Evolutionary conservation across 768 basidiomycete species (phyloP).

Genomic region (Ephemerocybe angulata): DNA sequence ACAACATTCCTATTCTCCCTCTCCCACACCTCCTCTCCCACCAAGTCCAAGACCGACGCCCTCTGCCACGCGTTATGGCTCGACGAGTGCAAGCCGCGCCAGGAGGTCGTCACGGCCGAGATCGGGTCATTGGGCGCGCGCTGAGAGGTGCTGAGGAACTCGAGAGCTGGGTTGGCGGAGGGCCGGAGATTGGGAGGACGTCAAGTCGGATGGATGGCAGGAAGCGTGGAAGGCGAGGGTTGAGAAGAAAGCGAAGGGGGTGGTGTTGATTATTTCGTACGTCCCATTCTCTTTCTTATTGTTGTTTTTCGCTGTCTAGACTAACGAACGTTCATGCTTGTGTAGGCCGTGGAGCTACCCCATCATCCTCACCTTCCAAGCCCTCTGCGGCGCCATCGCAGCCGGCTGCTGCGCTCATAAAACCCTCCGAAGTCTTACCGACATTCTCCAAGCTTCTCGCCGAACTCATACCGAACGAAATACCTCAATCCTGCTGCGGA

Average conservation of each 20-base stretch:
- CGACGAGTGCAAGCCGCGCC: conserved; percentile 50
- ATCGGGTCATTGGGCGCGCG: conserved; percentile 41
- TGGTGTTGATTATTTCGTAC: conserved; percentile 57
- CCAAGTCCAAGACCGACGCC: conserved; percentile 47
- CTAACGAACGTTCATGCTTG: too few relatives aligned
- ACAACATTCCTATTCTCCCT: conserved; percentile 21
- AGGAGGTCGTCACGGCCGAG: conserved; percentile 43
- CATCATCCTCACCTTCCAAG: conserved; percentile 49
- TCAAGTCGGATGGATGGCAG: conserved; percentile 40
- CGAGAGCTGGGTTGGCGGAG: conserved; percentile 55
- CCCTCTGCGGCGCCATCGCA: conserved; percentile 67
- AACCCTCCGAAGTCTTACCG: conserved; percentile 62
- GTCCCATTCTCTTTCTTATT: too few relatives aligned
- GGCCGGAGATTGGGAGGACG: conserved; percentile 28
- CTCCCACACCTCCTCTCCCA: conserved; percentile 63
- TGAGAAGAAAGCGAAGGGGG: conserved; percentile 57
- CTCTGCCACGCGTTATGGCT: conserved; percentile 44
- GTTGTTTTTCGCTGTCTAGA: not conserved
- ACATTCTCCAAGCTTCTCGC: conserved; percentile 47
- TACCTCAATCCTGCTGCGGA: conserved; percentile 47
- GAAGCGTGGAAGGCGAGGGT: conserved; percentile 51
- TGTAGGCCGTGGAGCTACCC: conserved; percentile 73
- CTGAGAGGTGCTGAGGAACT: conserved; percentile 45
- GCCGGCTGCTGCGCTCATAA: conserved; percentile 66
- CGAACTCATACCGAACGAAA: conserved; percentile 50